phyloP scores from a whole-genome alignment of 2,329 filamentous ascomycete genomes.

The Stemphylium beticola region DNA sequence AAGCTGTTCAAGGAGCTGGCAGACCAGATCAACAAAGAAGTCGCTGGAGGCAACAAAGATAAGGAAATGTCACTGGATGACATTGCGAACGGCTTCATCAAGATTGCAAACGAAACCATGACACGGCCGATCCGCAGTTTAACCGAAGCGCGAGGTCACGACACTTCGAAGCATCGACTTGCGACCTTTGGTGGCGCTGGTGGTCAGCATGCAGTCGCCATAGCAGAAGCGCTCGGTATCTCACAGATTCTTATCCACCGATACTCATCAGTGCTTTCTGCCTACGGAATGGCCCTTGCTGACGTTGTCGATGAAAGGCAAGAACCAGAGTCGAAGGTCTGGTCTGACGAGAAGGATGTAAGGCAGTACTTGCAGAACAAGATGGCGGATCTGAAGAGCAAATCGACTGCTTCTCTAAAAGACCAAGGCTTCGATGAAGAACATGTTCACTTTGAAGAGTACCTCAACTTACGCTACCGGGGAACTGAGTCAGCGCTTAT shows the following conservation, averaged over 20 bases:
- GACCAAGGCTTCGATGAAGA: constrained; percentile 80
- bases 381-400: constrained; percentile 80
- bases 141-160: constrained; percentile 90
- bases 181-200: constrained; percentile 93
- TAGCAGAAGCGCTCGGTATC: constrained; percentile 83
- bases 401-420: constrained; percentile 69
- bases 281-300: constrained; percentile 90
- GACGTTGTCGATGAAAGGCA: constrained; percentile 93
- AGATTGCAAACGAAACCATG: constrained; percentile 92
- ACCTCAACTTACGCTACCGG: constrained; percentile 90
- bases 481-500: constrained; percentile 91
- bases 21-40: constrained; percentile 77
- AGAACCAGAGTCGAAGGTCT: constrained; percentile 70
- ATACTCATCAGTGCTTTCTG: constrained; percentile 87
- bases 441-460: constrained; percentile 85
- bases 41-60: constrained; percentile 63
- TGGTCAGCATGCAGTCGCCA: constrained; percentile 90
- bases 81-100: constrained; percentile 86
- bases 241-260: constrained; percentile 83
- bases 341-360: constrained; percentile 64
- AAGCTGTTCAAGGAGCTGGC: constrained; percentile 78
- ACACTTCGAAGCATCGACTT: constrained; percentile 87
- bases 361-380: constrained; percentile 71
- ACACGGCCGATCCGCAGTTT: constrained; percentile 86
- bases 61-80: constrained; percentile 78